A percentile compares a stretch with the other conserved stretches of the same genome.
These are phyloP conservation scores for Acanthamoeba triangularis DNA, from an alignment of 208 protist species.

Conservation along the genomic window DNA sequence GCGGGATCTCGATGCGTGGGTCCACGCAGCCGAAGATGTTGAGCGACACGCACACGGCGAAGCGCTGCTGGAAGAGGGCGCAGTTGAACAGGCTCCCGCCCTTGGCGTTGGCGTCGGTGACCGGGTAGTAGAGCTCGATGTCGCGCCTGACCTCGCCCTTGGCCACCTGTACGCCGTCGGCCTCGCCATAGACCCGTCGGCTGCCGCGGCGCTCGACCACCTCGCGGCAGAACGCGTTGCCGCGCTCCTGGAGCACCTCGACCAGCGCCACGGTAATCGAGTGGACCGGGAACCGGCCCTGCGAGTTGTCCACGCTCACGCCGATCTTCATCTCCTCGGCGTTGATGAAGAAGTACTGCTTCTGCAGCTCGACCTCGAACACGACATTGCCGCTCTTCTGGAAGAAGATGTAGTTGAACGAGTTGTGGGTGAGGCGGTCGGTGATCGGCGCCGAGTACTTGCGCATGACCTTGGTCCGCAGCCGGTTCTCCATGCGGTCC, in stretches of 20 bases:
- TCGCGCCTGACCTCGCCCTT: neutral
- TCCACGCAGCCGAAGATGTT: constrained; percentile 67
- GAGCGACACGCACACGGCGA: constrained; percentile 11
- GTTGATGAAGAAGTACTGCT: constrained; percentile 73
- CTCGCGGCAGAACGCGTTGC: constrained; percentile 58
- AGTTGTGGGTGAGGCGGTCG: constrained; percentile 40
- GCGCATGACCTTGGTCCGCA: neutral
- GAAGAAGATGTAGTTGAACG: constrained; percentile 52
- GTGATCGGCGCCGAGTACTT: constrained; percentile 27
- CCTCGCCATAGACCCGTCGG: neutral
- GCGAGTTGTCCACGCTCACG: constrained; percentile 61
- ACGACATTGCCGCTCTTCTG: constrained; percentile 42
- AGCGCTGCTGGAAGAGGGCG: constrained; percentile 54
- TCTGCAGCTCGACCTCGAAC: constrained; percentile 50
- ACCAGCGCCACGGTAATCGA: constrained; percentile 36
- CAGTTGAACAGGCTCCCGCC: constrained; percentile 27
- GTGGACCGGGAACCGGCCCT: neutral
- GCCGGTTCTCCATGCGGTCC: constrained; percentile 16
- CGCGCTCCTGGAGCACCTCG: constrained; percentile 51
- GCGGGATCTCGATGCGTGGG: constrained; percentile 29
- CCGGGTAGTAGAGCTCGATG: constrained; percentile 57
- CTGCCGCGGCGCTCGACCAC: constrained; percentile 28
- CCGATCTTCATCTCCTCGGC: constrained; percentile 36
- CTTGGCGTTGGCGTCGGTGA: constrained; percentile 34
- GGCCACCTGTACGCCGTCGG: constrained; percentile 1